Evolutionary conservation across 805 yeast genomes (phyloP).

Genomic region (Metschnikowia proteae): DNA sequence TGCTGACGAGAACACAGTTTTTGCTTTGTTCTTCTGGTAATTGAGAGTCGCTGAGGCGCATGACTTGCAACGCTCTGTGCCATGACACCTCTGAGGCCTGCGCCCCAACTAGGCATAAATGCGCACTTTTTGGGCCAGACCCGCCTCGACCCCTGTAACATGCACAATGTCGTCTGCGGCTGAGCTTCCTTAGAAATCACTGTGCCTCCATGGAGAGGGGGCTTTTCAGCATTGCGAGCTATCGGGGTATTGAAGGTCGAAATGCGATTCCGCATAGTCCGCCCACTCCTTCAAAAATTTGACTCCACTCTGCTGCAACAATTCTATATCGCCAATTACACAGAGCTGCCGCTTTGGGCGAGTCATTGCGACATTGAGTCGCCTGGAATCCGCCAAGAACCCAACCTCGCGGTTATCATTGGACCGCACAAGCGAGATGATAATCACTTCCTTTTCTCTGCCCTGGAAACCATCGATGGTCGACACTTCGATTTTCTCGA

Average conservation of each 20-base stretch:
- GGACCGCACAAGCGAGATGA: slow-evolving; percentile 77
- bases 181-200: background rate
- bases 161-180: background rate
- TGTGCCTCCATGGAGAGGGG: background rate
- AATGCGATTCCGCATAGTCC: slow-evolving; percentile 61
- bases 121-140: background rate
- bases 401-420: slow-evolving; percentile 73
- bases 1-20: no score
- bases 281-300: slow-evolving; percentile 63
- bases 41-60: background rate
- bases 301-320: slow-evolving; percentile 44
- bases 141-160: background rate
- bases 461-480: slow-evolving; percentile 98
- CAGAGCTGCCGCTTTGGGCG: slow-evolving; percentile 83
- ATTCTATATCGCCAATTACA: slow-evolving; percentile 81
- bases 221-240: slow-evolving; percentile 24
- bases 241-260: slow-evolving; percentile 63
- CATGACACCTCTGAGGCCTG: background rate
- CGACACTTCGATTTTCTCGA: slow-evolving; percentile 62
- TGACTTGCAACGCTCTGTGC: background rate
- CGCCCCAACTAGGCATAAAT: background rate
- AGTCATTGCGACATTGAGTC: slow-evolving; percentile 92
- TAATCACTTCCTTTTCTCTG: slow-evolving; percentile 83
- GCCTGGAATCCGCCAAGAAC: slow-evolving; percentile 69
- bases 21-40: background rate